Evolutionary conservation across 345 rosid genomes (phyloP), one percentile per base, ranked within the genome.

Genomic region (Eucalyptus viminalis): DNA sequence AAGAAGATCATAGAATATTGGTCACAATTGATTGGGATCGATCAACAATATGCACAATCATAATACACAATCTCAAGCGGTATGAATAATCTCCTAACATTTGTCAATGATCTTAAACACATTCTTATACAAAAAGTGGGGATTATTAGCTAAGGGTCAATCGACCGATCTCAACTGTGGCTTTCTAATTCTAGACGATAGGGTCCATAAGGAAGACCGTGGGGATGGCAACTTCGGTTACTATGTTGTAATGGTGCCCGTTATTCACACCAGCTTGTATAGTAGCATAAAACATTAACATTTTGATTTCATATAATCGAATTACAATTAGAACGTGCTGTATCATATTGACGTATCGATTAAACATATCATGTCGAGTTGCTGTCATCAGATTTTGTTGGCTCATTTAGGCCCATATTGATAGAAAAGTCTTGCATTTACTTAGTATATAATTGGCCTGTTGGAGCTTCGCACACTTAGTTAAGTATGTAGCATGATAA

Each of bases 311-410:
- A 62, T 62, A 13, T 6, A 62, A 13, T 29, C 3, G 0, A 62
- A 62, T 27, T 62, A 62, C 69, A 14, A 29, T 62, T 29, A 62
- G 69, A 62, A 62, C 0, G 2, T 62, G 2, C 0, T 62, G 27
- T 27, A 13, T 62, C 2, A 6, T 4, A 0, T 62, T 0, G 8
- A 62, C 29, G 15, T 3, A 62, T 62, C 1, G 17, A 0, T 3
- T 62, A 62, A 62, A 7, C 2, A 0, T 62, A 62, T 29, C 16
- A 3, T 62, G 15, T 62, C 0, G 2, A 27, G 69, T 62, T 29
- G n/a, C 1, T 62, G 2, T 3, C 14, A 2, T 62, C 9, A 14
- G 0, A 62, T 25, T 58, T 60, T 6, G 15, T 60, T 11, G 31
- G 67, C 34, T 62, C 1, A 0, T 27, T 62, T 27, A 62, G 34